A percentile compares a stretch with the other conserved stretches of the same genome.
These are phyloP conservation scores for Afroboletus lepidellus DNA, from an alignment of 1,284 basidiomycete genomes.

Conservation along the genomic window DNA sequence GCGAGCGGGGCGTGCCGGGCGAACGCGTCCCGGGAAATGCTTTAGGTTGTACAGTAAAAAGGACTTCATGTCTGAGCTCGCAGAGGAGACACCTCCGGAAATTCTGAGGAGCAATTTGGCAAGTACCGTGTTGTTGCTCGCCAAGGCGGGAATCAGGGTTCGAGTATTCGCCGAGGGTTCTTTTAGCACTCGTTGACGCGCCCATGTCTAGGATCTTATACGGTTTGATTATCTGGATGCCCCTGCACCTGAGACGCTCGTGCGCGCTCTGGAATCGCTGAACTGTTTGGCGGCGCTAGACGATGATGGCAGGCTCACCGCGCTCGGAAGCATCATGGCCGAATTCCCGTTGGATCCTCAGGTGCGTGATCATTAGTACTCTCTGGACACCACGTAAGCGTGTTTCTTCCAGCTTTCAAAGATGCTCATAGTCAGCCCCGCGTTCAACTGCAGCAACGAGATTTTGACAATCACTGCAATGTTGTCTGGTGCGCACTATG, in stretches of 20 bases:
- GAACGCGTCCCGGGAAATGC: slow-evolving; percentile 92
- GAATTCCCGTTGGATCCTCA: slow-evolving; percentile 98
- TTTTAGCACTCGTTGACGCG: slow-evolving; percentile 3
- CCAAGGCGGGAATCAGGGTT: slow-evolving; percentile 87
- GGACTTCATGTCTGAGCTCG: slow-evolving; percentile 93
- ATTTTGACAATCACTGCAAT: slow-evolving; percentile 94
- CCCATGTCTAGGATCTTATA: slow-evolving; percentile 68
- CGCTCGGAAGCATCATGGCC: slow-evolving; percentile 90
- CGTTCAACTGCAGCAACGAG: slow-evolving; percentile 93
- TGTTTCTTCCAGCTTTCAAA: slow-evolving; percentile 67
- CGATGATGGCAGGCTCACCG: slow-evolving; percentile 92
- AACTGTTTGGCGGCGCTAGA: slow-evolving; percentile 93
- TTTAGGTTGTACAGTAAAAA: slow-evolving; percentile 59
- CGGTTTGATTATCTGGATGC: slow-evolving; percentile 95
- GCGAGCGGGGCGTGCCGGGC: slow-evolving; percentile 92
- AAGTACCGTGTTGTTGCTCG: slow-evolving; percentile 91
- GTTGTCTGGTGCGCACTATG: slow-evolving; percentile 71
- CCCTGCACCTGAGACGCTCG: slow-evolving; percentile 95
- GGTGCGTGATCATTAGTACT: slow-evolving; percentile 37
- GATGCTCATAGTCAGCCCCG: slow-evolving; percentile 88
- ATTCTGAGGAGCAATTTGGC: slow-evolving; percentile 91
- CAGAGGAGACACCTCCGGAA: slow-evolving; percentile 96
- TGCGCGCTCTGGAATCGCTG: slow-evolving; percentile 94
- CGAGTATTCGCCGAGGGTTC: slow-evolving; percentile 1
- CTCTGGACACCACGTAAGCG: not conserved